Evolutionary conservation across 805 yeast genomes (phyloP).

Genomic region (Pichia occidentalis): DNA sequence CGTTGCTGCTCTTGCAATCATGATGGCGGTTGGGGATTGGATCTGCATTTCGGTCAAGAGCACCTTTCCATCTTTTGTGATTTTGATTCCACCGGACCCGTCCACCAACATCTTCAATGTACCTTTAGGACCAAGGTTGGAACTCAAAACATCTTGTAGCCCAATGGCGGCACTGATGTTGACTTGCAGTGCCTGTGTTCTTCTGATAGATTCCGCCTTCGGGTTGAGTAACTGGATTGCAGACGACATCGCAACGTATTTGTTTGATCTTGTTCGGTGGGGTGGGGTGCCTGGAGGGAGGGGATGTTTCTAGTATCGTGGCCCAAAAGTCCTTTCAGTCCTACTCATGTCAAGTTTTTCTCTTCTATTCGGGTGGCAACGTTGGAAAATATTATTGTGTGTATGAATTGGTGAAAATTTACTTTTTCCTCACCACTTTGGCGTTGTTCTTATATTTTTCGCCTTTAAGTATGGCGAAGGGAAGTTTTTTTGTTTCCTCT

Average conservation of each 20-base stretch:
- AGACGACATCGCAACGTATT: constrained; percentile 34
- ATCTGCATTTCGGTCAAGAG: constrained; percentile 94
- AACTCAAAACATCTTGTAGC: constrained; percentile 81
- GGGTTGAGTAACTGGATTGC: constrained; percentile 89
- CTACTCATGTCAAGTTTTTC: too few species aligned
- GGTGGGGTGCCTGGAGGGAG: too few species aligned
- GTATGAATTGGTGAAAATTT: too few species aligned
- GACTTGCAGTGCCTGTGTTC: constrained; percentile 92
- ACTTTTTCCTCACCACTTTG: too few species aligned
- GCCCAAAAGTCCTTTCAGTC: too few species aligned
- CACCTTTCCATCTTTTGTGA: constrained; percentile 96
- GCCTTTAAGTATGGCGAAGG: too few species aligned
- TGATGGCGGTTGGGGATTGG: constrained; percentile 81
- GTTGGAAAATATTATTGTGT: too few species aligned
- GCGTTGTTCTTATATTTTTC: too few species aligned
- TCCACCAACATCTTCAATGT: constrained; percentile 95
- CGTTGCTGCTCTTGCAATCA: constrained; percentile 95
- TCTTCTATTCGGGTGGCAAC: too few species aligned
- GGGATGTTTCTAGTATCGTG: too few species aligned
- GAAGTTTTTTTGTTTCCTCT: too few species aligned
- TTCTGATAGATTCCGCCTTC: constrained; percentile 93
- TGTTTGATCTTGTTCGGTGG: not conserved
- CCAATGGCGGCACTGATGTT: constrained; percentile 97
- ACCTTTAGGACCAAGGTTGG: constrained; percentile 95
- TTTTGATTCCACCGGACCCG: constrained; percentile 91